Percentiles rank a stretch among this genome's conserved stretches.
These are phyloP conservation scores for Ascosphaera aggregata DNA, from an alignment of 2,329 filamentous ascomycete genomes.

Conservation along the genomic window DNA sequence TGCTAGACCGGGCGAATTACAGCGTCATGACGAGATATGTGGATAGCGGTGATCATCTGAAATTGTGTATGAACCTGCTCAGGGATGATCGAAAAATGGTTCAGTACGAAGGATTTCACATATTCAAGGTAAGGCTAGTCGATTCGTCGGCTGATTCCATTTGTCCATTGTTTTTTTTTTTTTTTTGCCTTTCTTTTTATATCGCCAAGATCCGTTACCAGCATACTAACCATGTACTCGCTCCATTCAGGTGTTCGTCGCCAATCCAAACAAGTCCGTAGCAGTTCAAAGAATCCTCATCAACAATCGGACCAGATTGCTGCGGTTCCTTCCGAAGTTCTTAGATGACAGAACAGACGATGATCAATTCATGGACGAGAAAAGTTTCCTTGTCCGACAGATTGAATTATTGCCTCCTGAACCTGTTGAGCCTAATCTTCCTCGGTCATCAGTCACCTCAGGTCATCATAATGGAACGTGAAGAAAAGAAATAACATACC, in stretches of 20 bases:
- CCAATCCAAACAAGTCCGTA: constrained; percentile 94
- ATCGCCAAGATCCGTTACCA: constrained; percentile 6
- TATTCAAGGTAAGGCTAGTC: constrained; percentile 49
- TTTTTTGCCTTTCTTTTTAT: not conserved
- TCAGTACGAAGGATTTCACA: constrained; percentile 96
- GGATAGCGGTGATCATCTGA: constrained; percentile 82
- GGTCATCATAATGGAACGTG: not conserved
- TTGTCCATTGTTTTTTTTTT: not conserved
- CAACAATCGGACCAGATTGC: constrained; percentile 80
- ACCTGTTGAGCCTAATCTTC: constrained; percentile 15
- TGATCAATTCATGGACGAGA: constrained; percentile 95
- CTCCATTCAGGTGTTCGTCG: constrained; percentile 55
- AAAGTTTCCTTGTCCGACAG: constrained; percentile 89
- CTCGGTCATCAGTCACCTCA: not conserved
- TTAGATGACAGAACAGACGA: constrained; percentile 89
- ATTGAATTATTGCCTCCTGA: constrained; percentile 34
- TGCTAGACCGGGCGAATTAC: constrained; percentile 90
- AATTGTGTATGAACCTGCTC: constrained; percentile 94
- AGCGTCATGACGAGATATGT: constrained; percentile 96
- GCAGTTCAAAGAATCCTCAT: constrained; percentile 88
- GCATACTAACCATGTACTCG: not conserved
- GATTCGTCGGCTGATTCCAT: constrained; percentile 5
- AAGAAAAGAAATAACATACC: not conserved
- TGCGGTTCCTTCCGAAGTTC: constrained; percentile 77
- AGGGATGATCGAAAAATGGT: constrained; percentile 97